Evolutionary conservation across 805 yeast species (phyloP).

Genomic region (Wickerhamiella sergipiensis): DNA sequence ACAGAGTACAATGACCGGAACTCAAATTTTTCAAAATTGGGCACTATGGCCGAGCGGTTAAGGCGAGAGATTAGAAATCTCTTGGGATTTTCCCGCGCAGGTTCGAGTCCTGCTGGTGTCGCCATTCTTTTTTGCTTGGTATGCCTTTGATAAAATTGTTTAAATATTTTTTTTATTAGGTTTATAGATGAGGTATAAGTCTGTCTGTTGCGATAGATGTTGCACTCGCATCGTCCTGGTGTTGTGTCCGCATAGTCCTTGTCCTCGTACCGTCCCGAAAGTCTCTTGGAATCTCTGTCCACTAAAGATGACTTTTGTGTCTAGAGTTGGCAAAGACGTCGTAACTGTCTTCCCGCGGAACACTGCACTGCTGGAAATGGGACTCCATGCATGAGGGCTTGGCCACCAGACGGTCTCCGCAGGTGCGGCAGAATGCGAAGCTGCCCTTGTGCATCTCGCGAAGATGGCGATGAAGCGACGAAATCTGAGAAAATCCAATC

Average conservation of each 20-base stretch:
- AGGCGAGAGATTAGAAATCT: conserved; percentile 16
- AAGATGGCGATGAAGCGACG: background rate
- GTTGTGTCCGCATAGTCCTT: too few species aligned
- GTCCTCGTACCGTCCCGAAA: too few species aligned
- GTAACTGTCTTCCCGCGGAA: background rate
- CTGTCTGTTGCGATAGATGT: too few species aligned
- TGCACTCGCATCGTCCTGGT: too few species aligned
- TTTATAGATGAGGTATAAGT: too few species aligned
- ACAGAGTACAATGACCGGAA: background rate
- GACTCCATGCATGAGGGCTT: background rate
- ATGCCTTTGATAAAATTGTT: background rate
- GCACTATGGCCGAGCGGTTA: conserved; percentile 16
- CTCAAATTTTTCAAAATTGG: background rate
- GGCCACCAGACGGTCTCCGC: background rate
- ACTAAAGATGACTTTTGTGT: background rate
- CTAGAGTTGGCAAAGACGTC: background rate
- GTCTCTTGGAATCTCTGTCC: too few species aligned
- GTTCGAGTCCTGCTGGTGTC: conserved; percentile 16
- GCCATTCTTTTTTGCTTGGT: conserved; percentile 3
- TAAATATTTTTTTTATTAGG: too few species aligned
- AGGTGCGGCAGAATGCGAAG: background rate
- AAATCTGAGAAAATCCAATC: background rate
- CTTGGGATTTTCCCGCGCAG: conserved; percentile 16
- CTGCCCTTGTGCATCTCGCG: background rate
- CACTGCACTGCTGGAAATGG: background rate